Conservation (phyloP, 2,329 filamentous ascomycete genomes). For the Penicillium nordicum region DNA sequence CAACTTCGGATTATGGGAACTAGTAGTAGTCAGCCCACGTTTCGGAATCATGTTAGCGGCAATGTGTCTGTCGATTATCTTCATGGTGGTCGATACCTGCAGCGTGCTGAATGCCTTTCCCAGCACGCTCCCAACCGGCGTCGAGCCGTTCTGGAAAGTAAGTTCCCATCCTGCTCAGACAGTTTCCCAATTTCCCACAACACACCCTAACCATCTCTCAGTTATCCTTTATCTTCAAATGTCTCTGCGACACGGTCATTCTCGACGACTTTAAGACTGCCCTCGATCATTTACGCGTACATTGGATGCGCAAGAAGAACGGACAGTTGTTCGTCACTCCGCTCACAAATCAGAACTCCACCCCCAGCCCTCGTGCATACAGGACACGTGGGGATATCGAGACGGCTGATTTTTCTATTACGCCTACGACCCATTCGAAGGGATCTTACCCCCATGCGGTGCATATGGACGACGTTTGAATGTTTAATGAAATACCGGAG, state of each 20-base stretch:
- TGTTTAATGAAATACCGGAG: background rate
- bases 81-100: conserved; percentile 60
- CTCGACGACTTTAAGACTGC: conserved; percentile 67
- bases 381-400: background rate
- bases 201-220: conserved; percentile 7
- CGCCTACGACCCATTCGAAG: background rate
- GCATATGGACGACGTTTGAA: background rate
- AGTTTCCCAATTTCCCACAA: background rate
- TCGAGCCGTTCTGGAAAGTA: conserved; percentile 63
- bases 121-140: conserved; percentile 48
- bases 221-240: conserved; percentile 63
- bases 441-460: background rate
- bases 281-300: conserved; percentile 38
- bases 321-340: conserved; percentile 13
- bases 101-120: conserved; percentile 54
- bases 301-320: conserved; percentile 33
- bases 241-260: conserved; percentile 63
- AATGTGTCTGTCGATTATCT: conserved; percentile 60
- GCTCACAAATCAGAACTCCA: background rate
- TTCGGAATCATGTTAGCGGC: conserved; percentile 61
- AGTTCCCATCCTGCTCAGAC: background rate
- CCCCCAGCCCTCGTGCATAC: background rate
- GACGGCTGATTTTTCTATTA: background rate
- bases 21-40: conserved; percentile 60
- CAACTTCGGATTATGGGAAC: conserved; percentile 55